Conservation (phyloP, 495 filamentous ascomycete genomes). For the Aspergillus nidulans region DNA sequence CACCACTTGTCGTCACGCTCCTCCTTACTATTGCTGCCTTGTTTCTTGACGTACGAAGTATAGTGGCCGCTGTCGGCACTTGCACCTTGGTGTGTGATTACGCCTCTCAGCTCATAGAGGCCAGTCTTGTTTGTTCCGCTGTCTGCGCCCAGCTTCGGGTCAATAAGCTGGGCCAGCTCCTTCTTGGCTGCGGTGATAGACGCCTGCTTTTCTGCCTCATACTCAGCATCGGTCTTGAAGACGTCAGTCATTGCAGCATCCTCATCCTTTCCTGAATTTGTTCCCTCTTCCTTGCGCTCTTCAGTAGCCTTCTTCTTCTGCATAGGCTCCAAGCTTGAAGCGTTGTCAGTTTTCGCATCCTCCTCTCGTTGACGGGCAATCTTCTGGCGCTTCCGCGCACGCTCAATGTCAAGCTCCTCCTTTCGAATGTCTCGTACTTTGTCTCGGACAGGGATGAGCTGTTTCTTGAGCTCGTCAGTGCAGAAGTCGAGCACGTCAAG, state of each 20-base stretch:
- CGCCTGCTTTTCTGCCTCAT: slow-evolving; percentile 76
- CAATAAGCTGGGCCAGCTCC: slow-evolving; percentile 71
- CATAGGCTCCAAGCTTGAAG: slow-evolving; percentile 35
- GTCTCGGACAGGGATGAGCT: slow-evolving; percentile 84
- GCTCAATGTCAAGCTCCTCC: slow-evolving; percentile 85
- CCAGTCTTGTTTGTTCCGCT: slow-evolving; percentile 85
- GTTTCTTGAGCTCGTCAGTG: slow-evolving; percentile 77
- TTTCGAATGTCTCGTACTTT: slow-evolving; percentile 94
- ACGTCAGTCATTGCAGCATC: slow-evolving; percentile 70
- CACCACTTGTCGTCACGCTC: slow-evolving; percentile 94
- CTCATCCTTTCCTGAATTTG: slow-evolving; percentile 46
- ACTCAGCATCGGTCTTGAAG: slow-evolving; percentile 89
- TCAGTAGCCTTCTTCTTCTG: slow-evolving; percentile 48
- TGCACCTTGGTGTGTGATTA: slow-evolving; percentile 96
- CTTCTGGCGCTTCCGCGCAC: slow-evolving; percentile 55
- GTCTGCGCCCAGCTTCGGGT: slow-evolving; percentile 66
- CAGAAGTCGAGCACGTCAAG: slow-evolving; percentile 94
- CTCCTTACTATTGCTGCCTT: slow-evolving; percentile 61
- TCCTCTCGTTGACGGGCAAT: slow-evolving; percentile 37
- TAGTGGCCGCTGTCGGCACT: slow-evolving; percentile 98
- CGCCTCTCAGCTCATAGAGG: slow-evolving; percentile 87
- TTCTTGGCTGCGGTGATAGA: slow-evolving; percentile 74
- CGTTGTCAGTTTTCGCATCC: slow-evolving; percentile 41
- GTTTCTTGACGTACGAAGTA: slow-evolving; percentile 95
- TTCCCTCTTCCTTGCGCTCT: slow-evolving; percentile 47